Evolutionary conservation across 305 asterid genomes (phyloP), one percentile per base, ranked within the genome.

Genomic region (Galium porrigens): DNA sequence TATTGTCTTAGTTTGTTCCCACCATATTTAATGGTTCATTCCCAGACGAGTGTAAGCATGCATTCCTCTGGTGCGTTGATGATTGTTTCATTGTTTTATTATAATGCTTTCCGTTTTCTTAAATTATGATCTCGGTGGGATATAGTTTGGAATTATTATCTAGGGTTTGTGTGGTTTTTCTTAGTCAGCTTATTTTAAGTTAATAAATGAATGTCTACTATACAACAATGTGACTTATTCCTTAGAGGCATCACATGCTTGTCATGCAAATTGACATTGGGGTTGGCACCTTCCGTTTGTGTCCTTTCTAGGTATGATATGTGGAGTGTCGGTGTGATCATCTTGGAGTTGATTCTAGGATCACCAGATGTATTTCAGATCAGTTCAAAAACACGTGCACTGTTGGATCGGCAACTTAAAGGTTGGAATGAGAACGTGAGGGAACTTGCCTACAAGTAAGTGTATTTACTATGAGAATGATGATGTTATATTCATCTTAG

Each of bases 261-360:
- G 42, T 46, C 11, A 15, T 39, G 46, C 33, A 39, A 41, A 62
- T 64, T 71, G 30, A 55, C 27, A 15, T 70, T 36, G 25, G 37
- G 55, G 22, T 29, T 71, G 64, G 68, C 72, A 66, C 68, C 69
- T 55, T 62, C 34, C 15, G 54, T 64, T 49, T 78, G 70, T 78
- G 33, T 12, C 3, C 56, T 72, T 76, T 70, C 57, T 66, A 92
- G 99, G 96, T 92, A 92, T 77, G 99, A 92, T 76, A 85, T 85
- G 94, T 92, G 99, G 99, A 92, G 99, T 76, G 91, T 84, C 70
- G 99, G 99, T 62, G 91, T 89, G 72, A 85, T 92, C 63, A 84
- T 92, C 60, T 70, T 92, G 88, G 99, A 92, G 84, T 75, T 92
- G 80, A 79, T 92, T 68, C 81, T 92, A 73, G 99, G 99, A 75